These are phyloP conservation scores for Boletus rufocinnamomeus DNA, from an alignment of 768 basidiomycete species.

Conservation along the genomic window DNA sequence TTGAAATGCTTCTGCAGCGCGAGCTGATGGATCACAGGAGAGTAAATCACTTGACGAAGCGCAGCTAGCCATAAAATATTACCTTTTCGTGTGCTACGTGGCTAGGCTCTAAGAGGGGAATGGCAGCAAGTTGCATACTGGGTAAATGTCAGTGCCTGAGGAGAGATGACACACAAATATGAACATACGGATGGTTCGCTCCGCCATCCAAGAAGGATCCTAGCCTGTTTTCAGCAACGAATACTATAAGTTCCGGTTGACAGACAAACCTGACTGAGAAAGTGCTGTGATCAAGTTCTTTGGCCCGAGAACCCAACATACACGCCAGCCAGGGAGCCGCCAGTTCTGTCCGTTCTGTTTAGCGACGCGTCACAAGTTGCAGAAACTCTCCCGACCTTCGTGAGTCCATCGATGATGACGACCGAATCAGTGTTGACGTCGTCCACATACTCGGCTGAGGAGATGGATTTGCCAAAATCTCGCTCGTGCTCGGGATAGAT, in stretches of 20 bases:
- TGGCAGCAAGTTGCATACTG: slow-evolving; percentile 85
- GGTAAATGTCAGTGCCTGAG: slow-evolving; percentile 2
- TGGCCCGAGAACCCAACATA: slow-evolving; percentile 93
- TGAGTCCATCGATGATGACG: slow-evolving; percentile 88
- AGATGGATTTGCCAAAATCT: slow-evolving; percentile 77
- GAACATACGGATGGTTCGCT: slow-evolving; percentile 83
- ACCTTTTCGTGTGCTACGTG: slow-evolving; percentile 73
- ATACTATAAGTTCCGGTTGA: not conserved
- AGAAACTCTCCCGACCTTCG: slow-evolving; percentile 57
- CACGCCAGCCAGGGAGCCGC: slow-evolving; percentile 93
- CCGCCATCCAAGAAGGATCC: slow-evolving; percentile 95
- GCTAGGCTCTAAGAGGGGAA: slow-evolving; percentile 75
- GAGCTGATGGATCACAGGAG: slow-evolving; percentile 40
- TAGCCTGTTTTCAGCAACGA: slow-evolving; percentile 15
- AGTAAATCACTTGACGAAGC: slow-evolving; percentile 1
- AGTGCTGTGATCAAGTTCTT: slow-evolving; percentile 86
- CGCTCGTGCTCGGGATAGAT: slow-evolving; percentile 79
- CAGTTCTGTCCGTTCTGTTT: slow-evolving; percentile 63
- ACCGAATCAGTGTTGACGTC: slow-evolving; percentile 86
- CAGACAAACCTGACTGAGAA: slow-evolving; percentile 72
- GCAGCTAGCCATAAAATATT: slow-evolving; percentile 1
- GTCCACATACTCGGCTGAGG: slow-evolving; percentile 80
- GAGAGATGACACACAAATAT: not conserved
- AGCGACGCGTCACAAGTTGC: not conserved
- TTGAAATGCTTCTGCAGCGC: slow-evolving; percentile 92